Evolutionary conservation across 2,329 filamentous ascomycete species (phyloP).

Genomic region (Diaporthe destruens): DNA sequence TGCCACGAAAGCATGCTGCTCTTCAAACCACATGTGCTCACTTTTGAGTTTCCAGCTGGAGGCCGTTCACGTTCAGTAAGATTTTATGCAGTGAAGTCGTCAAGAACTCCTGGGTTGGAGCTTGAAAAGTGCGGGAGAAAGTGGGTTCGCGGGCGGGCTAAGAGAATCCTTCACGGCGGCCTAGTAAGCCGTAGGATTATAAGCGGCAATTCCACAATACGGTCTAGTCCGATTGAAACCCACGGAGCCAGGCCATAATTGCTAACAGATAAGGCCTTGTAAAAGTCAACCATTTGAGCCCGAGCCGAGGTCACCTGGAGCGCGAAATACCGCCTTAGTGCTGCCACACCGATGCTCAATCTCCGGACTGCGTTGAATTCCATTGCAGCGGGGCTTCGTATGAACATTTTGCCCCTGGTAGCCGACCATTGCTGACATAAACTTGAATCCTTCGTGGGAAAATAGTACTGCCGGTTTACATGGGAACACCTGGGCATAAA

Average conservation of each 20-base stretch:
- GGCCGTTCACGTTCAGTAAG: not conserved
- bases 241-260: not conserved
- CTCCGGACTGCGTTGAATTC: not conserved
- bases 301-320: not conserved
- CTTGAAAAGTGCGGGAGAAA: slow-evolving; percentile 22
- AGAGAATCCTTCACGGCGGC: slow-evolving; percentile 25
- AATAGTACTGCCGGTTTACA: not conserved
- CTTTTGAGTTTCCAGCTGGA: not conserved
- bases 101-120: not conserved
- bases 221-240: not conserved
- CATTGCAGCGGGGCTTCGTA: not conserved
- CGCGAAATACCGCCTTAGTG: not conserved
- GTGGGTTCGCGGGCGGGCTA: slow-evolving; percentile 28
- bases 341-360: not conserved
- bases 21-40: not conserved
- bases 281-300: not conserved
- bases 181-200: slow-evolving; percentile 18
- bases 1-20: not conserved
- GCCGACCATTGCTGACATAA: not conserved
- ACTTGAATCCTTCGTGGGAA: not conserved
- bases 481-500: not conserved
- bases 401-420: not conserved
- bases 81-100: not conserved
- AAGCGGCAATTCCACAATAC: slow-evolving; percentile 14
- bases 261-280: slow-evolving; percentile 13